Evolutionary conservation across 495 filamentous ascomycete genomes (phyloP), one percentile per base, ranked within the genome.

Genomic region (Geopyxis carbonaria): DNA sequence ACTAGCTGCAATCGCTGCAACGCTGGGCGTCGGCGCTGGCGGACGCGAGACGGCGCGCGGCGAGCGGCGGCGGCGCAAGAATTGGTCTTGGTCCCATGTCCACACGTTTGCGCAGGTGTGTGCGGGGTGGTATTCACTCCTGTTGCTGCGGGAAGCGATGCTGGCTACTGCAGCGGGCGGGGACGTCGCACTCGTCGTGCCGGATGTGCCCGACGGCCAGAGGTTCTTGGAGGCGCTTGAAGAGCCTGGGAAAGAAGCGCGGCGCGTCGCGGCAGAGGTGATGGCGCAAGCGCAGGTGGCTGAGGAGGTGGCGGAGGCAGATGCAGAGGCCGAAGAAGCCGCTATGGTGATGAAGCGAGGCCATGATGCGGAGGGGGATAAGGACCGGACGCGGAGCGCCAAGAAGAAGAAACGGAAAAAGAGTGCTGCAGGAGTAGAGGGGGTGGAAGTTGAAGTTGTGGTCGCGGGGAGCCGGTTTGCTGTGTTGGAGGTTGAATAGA

Each of bases 51-150:
- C 1, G 5, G 1, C 13, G 2, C 5, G 9, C 18, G 19, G 15
- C 24, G 34, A 11, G 21, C 21, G 14, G 23, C 21, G 13, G 22
- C 23, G 4, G 23, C 19, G 18, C 11, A 11, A 39, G 22, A 42
- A 24, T 22, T 53, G 50, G 50, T 52, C 44, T 0, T 53, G 50
- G 50, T 36, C 38, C n/a, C 28, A 27, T 8, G 22, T 53, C 2
- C 50, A 53, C n/a, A 11, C 42, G 0, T 53, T 48, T 19, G 50
- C 50, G 2, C 41, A 48, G 45, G 23, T 42, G 3, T 49, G 53
- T 40, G 50, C 50, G 0, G 48, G 35, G 3, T 53, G 50, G 50
- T 53, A 53, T 30, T 53, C 50, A 2, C 34, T 53, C 2, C 44
- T 53, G 0, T 1, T 53, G 4, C 22, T 53, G 6, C 40, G 51